Conservation (phyloP, 129 eudicot genomes). For the Arctium minus region DNA sequence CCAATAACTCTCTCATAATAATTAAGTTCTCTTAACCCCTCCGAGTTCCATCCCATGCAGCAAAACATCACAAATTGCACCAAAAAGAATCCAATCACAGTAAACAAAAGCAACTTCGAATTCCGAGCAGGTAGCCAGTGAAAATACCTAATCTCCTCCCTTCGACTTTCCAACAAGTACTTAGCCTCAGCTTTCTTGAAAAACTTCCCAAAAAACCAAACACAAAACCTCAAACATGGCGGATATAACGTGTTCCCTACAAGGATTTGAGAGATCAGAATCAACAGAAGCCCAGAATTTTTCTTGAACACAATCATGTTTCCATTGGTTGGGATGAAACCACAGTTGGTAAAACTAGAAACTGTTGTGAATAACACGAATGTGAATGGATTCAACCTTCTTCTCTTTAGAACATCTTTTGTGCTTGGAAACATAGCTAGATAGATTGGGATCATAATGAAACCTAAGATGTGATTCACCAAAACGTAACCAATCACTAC, state of each 20-base stretch:
- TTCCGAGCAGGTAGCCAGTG: constrained; percentile 42
- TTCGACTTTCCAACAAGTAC: constrained; percentile 33
- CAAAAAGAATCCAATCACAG: constrained; percentile 42
- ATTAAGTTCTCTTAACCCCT: constrained; percentile 31
- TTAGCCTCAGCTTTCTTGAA: constrained; percentile 29
- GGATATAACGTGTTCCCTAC: constrained; percentile 59
- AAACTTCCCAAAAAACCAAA: constrained; percentile 26
- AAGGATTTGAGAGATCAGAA: constrained; percentile 44
- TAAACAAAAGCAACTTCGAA: constrained; percentile 15
- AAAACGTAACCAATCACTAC: constrained; percentile 8
- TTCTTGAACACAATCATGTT: constrained; percentile 58
- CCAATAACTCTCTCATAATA: constrained; percentile 47
- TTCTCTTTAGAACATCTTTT: neutral
- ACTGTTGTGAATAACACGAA: constrained; percentile 22
- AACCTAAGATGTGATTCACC: constrained; percentile 10
- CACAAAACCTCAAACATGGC: constrained; percentile 19
- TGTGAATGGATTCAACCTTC: neutral
- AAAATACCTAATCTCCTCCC: constrained; percentile 20
- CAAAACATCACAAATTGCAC: constrained; percentile 43
- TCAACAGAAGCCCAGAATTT: constrained; percentile 43
- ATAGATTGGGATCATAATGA: too few relatives aligned
- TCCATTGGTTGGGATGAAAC: constrained; percentile 62
- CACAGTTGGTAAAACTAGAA: constrained; percentile 54
- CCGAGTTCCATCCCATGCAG: constrained; percentile 47
- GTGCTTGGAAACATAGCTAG: neutral